Conservation (phyloP, 2,329 filamentous ascomycete genomes). For the Colletotrichum echinochloae region DNA sequence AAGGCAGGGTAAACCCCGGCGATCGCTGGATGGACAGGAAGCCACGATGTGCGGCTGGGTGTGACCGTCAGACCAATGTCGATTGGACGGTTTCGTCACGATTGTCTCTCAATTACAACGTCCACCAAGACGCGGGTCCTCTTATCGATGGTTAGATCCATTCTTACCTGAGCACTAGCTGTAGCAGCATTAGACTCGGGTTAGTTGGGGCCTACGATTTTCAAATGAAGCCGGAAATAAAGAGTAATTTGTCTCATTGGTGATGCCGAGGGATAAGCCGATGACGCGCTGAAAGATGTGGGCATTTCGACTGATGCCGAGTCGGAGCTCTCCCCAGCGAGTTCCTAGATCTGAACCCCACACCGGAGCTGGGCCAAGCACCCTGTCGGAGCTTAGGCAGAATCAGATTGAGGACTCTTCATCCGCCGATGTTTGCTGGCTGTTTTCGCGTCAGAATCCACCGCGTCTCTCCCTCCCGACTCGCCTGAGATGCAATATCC, state of each 20-base stretch:
- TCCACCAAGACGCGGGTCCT: slow-evolving; percentile 15
- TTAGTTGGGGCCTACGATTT: not conserved
- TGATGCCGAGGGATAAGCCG: not conserved
- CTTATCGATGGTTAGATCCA: not conserved
- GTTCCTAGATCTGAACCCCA: slow-evolving; percentile 26
- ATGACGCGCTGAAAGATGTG: slow-evolving; percentile 12
- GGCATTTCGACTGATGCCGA: slow-evolving; percentile 5
- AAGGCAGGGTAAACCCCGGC: slow-evolving; percentile 23
- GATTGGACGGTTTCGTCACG: slow-evolving; percentile 18
- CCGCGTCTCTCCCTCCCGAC: not conserved
- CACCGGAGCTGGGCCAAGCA: slow-evolving; percentile 11
- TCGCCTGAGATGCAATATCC: slow-evolving; percentile 18
- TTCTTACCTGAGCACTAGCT: slow-evolving; percentile 1
- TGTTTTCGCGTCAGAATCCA: not conserved
- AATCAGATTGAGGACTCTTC: slow-evolving; percentile 7
- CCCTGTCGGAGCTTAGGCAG: slow-evolving; percentile 19
- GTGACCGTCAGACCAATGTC: slow-evolving; percentile 1
- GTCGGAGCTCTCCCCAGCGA: slow-evolving; percentile 7
- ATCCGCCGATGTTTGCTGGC: not conserved
- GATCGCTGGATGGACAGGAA: slow-evolving; percentile 5
- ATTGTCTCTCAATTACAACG: slow-evolving; percentile 1
- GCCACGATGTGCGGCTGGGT: slow-evolving; percentile 24
- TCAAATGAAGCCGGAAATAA: not conserved
- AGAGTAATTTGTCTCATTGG: not conserved
- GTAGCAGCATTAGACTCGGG: not conserved